Evolutionary conservation across 805 yeast genomes (phyloP), one percentile per base, ranked within the genome.

Genomic region (Saccharomycopsis javanensis): DNA sequence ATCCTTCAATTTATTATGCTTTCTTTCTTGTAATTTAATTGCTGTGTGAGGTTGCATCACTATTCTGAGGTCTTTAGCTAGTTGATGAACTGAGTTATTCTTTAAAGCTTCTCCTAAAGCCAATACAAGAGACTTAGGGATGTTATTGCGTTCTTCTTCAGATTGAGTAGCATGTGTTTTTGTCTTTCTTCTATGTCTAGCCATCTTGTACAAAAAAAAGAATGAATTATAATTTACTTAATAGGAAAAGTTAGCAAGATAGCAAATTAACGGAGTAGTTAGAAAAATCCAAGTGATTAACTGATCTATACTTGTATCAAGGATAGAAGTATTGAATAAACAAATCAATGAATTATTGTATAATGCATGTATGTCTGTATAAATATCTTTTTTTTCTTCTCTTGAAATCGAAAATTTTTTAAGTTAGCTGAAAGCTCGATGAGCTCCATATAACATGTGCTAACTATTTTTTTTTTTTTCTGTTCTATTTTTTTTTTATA

Each of bases 11-110:
- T 83, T 87, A 71, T 94, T 94, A 42, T 88, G 76, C 68, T 88
- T 88, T 54, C 98, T 77, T 71, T 94, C 99, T 62, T 84, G 79
- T 59, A 94, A 77, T 63, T 82, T 86, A 65, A 89, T 82, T 11
- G 98, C 97, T 2, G 99, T 94, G 66, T 92, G 96, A 13, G 99
- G 99, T 68, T 89, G 94, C 97, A 94, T 90, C 62, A 90, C 81
- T 60, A 80, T 79, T 67, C 99, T 80, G 70, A 91, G 82, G 70
- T 94, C 99, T 59, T 78, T 78, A 20, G 91, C 97, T 57, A 94
- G 75, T 69, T 89, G 96, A 46, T 86, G 77, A 62, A 94, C 73
- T 1, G 96, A 82, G 65, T 87, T 89, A 67, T 92, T 91, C 59
- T 82, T 81, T 64, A 85, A 75, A 45, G 88, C 79, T 15, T 80